A percentile compares a stretch with the other conserved stretches of the same genome.
These are phyloP conservation scores for Stipa capillata DNA, from an alignment of 176 grass and related monocot genomes.

Conservation along the genomic window DNA sequence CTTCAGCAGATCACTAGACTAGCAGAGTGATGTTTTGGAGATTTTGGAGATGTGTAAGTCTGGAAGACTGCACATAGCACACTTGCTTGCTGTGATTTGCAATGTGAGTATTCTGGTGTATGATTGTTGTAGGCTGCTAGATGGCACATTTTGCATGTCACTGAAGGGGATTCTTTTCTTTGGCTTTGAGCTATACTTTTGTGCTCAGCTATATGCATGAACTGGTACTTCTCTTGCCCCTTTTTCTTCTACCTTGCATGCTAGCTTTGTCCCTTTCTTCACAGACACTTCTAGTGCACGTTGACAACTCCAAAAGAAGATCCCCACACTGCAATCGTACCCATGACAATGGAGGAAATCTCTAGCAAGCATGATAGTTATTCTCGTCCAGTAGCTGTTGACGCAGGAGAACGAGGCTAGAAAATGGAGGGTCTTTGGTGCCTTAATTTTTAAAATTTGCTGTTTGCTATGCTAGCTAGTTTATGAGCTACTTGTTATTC, in stretches of 20 bases:
- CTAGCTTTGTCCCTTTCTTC: slow-evolving; percentile 41
- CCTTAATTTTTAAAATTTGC: too few species aligned
- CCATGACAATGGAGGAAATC: neutral
- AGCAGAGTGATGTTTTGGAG: neutral
- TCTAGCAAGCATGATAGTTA: neutral
- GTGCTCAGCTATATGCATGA: neutral
- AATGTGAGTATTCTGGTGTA: neutral
- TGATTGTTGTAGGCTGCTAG: neutral
- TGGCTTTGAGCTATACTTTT: slow-evolving; percentile 17
- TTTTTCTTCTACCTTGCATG: slow-evolving; percentile 17
- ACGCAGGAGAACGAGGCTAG: too few species aligned
- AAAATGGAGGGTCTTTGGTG: too few species aligned
- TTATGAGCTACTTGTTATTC: too few species aligned
- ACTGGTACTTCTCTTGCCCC: neutral
- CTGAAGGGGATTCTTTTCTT: slow-evolving; percentile 59
- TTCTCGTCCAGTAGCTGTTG: too few species aligned
- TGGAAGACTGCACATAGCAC: neutral
- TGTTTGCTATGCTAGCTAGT: too few species aligned
- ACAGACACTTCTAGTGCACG: slow-evolving; percentile 15
- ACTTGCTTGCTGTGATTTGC: neutral
- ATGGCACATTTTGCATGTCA: neutral
- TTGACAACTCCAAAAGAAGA: neutral
- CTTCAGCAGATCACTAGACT: too few species aligned
- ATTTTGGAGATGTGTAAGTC: neutral
- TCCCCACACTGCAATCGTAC: neutral